phyloP scores from a whole-genome alignment of 139 green algal genomes.

The Asterochloris erici region DNA sequence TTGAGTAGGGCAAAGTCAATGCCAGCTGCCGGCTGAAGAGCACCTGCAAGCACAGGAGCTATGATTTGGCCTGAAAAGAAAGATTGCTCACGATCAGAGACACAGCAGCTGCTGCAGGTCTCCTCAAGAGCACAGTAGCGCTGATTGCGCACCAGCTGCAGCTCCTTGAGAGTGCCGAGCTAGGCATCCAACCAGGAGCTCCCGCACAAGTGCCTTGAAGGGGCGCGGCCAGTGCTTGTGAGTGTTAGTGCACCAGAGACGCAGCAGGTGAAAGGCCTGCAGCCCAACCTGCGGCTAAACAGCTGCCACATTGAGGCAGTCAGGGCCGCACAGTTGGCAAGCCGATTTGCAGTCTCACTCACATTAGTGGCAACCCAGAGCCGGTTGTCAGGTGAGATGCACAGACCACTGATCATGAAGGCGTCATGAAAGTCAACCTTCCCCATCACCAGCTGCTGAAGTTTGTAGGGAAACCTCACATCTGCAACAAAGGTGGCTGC shows the following conservation, averaged over 20 bases:
- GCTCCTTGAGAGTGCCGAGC: no score
- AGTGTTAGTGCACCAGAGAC: neutral
- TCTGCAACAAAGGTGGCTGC: neutral
- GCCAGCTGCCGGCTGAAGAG: no score
- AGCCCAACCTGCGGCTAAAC: neutral
- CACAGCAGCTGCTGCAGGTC: no score
- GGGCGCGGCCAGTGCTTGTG: neutral
- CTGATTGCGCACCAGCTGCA: no score
- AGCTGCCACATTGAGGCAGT: neutral
- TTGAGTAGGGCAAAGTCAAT: no score
- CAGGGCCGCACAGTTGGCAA: neutral
- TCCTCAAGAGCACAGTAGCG: no score
- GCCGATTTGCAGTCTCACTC: neutral
- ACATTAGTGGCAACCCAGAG: neutral
- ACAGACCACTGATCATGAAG: neutral
- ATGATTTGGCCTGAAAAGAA: no score
- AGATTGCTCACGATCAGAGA: no score
- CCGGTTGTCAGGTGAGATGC: slow-evolving; percentile 2
- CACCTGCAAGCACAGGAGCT: no score
- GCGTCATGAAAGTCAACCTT: no score
- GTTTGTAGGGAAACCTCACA: neutral
- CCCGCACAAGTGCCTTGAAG: neutral
- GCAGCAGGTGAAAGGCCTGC: no score
- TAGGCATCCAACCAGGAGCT: neutral
- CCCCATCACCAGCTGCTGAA: no score